Evolutionary conservation across 208 protist species (phyloP), one percentile per base, ranked within the genome.

Genomic region (Naegleria gruberi): DNA sequence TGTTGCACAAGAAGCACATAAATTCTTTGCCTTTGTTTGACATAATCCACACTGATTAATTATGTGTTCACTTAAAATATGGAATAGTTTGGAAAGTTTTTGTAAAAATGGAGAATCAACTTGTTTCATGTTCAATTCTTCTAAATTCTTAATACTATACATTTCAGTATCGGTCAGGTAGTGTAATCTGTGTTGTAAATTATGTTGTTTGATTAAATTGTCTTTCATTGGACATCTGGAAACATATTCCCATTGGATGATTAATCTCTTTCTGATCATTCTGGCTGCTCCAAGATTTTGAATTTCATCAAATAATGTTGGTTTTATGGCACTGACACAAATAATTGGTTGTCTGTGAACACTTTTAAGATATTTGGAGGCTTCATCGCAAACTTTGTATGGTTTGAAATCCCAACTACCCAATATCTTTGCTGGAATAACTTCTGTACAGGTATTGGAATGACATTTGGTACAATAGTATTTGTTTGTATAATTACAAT

Each of bases 401-500:
- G 86, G 91, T 34, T 89, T 91, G 74, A 92, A 92, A 86, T 95
- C 93, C 93, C 93, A 95, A 23, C 89, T 57, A 30, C 91, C 90
- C 74, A 95, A 81, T 26, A 94, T 74, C 45, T 82, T 91, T 0
- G 93, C 92, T 3, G 93, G 93, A 17, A 95, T 91, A 19, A 91
- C 73, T 41, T 44, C 73, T 26, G 57, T 90, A 8, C 23, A 23
- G 3, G 82, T 46, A 44, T 90, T 89, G 3, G 84, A 82, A 88
- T 92, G 89, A 90, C 93, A 95, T 4, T 46, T 89, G 3, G 26
- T 90, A 44, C 93, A 95, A 89, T 93, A 95, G 90, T 94, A 94
- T 42, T 87, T 90, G 6, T 92, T 92, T 4, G 92, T 95, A 90
- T 94, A 95, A 89, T 93, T 90, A 84, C 93, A 95, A 85, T 93